These are phyloP conservation scores for Phytophthora pluvialis DNA, from an alignment of 352 stramenopile species.

Conservation along the genomic window DNA sequence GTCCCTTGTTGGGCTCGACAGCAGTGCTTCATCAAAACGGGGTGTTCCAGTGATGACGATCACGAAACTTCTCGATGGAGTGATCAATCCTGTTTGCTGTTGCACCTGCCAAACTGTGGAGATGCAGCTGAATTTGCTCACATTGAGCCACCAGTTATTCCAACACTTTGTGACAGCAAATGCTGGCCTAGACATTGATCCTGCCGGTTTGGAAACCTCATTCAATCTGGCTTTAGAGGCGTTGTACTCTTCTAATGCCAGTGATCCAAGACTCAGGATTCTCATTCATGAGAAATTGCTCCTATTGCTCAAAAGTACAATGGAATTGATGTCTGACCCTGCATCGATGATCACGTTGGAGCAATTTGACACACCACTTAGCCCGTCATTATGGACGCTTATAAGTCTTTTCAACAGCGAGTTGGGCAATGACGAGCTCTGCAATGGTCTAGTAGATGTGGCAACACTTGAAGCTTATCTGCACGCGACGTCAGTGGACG, in stretches of 20 bases:
- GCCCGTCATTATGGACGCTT: slow-evolving; percentile 27
- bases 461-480: slow-evolving; percentile 16
- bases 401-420: slow-evolving; percentile 24
- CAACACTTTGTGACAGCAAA: slow-evolving; percentile 13
- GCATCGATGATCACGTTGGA: slow-evolving; percentile 16
- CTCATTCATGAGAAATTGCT: slow-evolving; percentile 38
- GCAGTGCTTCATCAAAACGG: not conserved
- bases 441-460: slow-evolving; percentile 22
- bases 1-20: slow-evolving; percentile 24
- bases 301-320: slow-evolving; percentile 35
- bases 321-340: slow-evolving; percentile 28
- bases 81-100: slow-evolving; percentile 26
- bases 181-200: not conserved
- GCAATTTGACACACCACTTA: not conserved
- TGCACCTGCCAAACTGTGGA: not conserved
- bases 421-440: slow-evolving; percentile 12
- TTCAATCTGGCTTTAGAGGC: slow-evolving; percentile 13
- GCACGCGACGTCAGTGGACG: not conserved
- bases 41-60: slow-evolving; percentile 11
- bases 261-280: not conserved
- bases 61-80: slow-evolving; percentile 14
- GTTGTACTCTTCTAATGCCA: not conserved
- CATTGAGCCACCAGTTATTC: slow-evolving; percentile 22
- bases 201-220: slow-evolving; percentile 10
- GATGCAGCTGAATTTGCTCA: slow-evolving; percentile 24